Base-by-base conservation (phyloP, 345 rosid genomes). In the Camelina sativa region DNA sequence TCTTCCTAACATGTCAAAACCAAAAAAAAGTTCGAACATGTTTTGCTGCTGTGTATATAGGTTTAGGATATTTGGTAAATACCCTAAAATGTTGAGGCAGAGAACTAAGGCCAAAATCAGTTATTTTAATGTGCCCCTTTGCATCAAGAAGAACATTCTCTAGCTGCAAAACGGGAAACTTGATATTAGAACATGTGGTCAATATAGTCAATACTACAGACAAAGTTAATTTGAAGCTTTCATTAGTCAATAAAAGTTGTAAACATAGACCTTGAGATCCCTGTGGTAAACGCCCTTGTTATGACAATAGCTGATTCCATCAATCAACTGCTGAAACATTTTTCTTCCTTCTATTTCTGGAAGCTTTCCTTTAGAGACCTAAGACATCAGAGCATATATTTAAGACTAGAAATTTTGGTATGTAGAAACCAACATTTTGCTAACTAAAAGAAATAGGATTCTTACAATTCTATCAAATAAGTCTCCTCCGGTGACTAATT, bases 81-180 rank as follows among this genome's bases (percentile, higher is more conserved):
- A 94, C 98, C 95, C 91, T 84, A 66, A 81, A 80, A 83, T 91
- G 96, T 62, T 87, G 90, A 37, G 97, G 89, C 54, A 94, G 72
- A 23, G 98, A 97, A 74, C 98, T 94, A 66, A 94, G 97, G 62
- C 97, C 97, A 64, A 94, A 94, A 79, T 94, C 97, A 38, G 96
- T 74, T 80, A 94, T 91, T 84, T 94, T 94, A 46, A 94, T 86
- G 75, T 83, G 83, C 4, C 95, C 97, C 43, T 85, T 79, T 23
- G 90, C 80, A 81, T 91, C 98, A 46, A 94, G 73, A 65, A 94
- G 88, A 78, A 91, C 67, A 56, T 94, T 94, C 85, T 94, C 98
- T 54, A 87, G 85, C 97, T 94, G 88, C 77, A 84, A 28, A 1
- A 56, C n/a, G 9, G 12, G 7, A 62, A 62, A 71, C 30, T 12